A percentile compares a stretch with the other conserved stretches of the same genome.
phyloP scores from a whole-genome alignment of 768 basidiomycete genomes.

The Mycena indigotica region DNA sequence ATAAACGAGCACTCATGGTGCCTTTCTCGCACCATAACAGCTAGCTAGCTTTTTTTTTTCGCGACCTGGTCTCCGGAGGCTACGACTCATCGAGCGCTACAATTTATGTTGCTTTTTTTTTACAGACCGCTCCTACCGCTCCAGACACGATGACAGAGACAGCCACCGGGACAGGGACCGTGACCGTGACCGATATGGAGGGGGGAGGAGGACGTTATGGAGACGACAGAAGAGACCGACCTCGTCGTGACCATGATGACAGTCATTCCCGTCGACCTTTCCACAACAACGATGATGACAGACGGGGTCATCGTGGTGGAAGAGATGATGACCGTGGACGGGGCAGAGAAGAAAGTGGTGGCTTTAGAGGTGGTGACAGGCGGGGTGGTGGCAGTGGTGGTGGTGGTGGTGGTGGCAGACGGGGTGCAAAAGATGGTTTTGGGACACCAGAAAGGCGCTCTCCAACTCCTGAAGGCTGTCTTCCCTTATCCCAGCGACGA shows the following conservation, averaged over 20 bases:
- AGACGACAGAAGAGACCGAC: constrained; percentile 55
- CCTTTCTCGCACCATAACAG: constrained; percentile 58
- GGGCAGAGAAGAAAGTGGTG: constrained; percentile 41
- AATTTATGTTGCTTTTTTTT: constrained; percentile 45
- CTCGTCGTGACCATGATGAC: constrained; percentile 50
- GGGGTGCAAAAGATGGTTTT: constrained; percentile 55
- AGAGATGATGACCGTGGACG: constrained; percentile 48
- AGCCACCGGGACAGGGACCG: constrained; percentile 45
- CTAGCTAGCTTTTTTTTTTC: constrained; percentile 70
- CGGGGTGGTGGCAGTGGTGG: constrained; percentile 35
- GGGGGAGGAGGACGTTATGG: constrained; percentile 42
- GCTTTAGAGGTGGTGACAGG: constrained; percentile 41
- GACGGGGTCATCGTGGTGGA: constrained; percentile 47
- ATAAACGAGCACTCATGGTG: constrained; percentile 67
- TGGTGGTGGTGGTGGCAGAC: constrained; percentile 43
- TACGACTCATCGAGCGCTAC: constrained; percentile 50
- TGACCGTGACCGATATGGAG: constrained; percentile 34
- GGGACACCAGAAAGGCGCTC: constrained; percentile 81
- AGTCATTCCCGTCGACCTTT: constrained; percentile 39
- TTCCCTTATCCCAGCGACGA: constrained; percentile 82
- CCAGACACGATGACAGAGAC: constrained; percentile 63
- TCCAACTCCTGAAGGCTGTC: constrained; percentile 86
- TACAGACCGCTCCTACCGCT: constrained; percentile 65
- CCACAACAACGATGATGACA: constrained; percentile 49
- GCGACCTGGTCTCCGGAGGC: constrained; percentile 39